phyloP scores from a whole-genome alignment of 805 yeast species.

The Candida silvicultrix region DNA sequence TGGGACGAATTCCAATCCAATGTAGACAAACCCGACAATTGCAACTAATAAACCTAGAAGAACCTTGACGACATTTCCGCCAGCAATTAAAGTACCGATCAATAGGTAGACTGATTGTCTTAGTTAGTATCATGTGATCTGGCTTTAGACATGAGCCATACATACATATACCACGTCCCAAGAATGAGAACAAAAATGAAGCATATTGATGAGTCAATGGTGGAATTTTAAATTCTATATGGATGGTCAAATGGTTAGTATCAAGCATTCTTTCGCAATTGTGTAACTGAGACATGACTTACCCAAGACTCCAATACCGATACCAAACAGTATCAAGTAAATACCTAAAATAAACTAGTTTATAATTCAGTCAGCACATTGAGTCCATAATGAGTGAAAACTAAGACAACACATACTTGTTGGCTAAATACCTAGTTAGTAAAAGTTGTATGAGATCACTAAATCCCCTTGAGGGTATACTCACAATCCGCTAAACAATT shows the following conservation, averaged over 20 bases:
- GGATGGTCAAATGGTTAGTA: conserved; percentile 4
- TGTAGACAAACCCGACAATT: conserved; percentile 51
- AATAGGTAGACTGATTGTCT: conserved; percentile 51
- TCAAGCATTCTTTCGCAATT: background rate
- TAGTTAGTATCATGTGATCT: background rate
- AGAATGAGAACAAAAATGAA: conserved; percentile 52
- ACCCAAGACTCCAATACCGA: conserved; percentile 43
- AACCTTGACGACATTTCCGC: conserved; percentile 48
- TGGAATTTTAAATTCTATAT: conserved; percentile 39
- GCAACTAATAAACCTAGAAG: conserved; percentile 55
- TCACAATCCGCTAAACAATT: conserved; percentile 32
- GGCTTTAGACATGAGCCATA: conserved; percentile 7
- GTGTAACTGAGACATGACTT: conserved; percentile 16
- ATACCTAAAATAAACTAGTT: conserved; percentile 47
- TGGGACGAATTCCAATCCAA: conserved; percentile 64
- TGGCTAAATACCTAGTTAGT: conserved; percentile 25
- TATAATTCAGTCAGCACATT: background rate
- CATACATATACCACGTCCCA: conserved; percentile 70
- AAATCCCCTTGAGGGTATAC: conserved; percentile 14
- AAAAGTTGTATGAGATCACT: background rate
- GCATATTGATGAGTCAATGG: conserved; percentile 59
- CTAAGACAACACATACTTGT: conserved; percentile 23
- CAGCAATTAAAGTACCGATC: conserved; percentile 41
- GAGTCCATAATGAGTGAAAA: too few relatives aligned
- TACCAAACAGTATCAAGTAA: conserved; percentile 51